A percentile compares a stretch with the other conserved stretches of the same genome.
phyloP scores from a whole-genome alignment of 164 flowering plant species.

The Aristolochia contorta region DNA sequence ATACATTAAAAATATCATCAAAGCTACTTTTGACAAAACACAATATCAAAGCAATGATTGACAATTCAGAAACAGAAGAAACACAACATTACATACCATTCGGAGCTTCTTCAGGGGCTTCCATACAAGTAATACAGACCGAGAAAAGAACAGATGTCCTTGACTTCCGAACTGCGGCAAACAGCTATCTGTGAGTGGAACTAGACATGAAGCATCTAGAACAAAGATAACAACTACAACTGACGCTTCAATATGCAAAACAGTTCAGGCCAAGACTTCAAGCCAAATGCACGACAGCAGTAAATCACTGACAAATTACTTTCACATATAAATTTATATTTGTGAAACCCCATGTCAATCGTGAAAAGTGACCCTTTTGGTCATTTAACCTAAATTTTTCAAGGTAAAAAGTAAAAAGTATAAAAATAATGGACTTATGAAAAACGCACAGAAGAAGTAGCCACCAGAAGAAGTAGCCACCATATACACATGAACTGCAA shows the following conservation, averaged over 20 bases:
- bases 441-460: no score
- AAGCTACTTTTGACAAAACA: no score
- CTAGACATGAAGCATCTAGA: constrained; percentile 1
- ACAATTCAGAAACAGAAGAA: no score
- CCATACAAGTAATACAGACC: constrained; percentile 81
- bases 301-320: background rate
- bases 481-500: no score
- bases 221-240: background rate
- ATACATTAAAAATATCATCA: no score
- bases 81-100: constrained; percentile 40
- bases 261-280: no score
- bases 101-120: constrained; percentile 47
- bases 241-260: constrained; percentile 1
- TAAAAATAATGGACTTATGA: no score
- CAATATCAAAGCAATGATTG: no score
- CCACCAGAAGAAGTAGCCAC: no score
- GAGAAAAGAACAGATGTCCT: constrained; percentile 35
- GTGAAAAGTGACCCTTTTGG: no score
- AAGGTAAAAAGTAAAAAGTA: no score
- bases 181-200: background rate
- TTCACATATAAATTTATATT: background rate
- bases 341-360: background rate
- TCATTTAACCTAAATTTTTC: no score
- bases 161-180: constrained; percentile 36
- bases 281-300: background rate